Conservation (phyloP, 192 early-diverging fungal genomes). For the Globomyces pollinis-pini region DNA sequence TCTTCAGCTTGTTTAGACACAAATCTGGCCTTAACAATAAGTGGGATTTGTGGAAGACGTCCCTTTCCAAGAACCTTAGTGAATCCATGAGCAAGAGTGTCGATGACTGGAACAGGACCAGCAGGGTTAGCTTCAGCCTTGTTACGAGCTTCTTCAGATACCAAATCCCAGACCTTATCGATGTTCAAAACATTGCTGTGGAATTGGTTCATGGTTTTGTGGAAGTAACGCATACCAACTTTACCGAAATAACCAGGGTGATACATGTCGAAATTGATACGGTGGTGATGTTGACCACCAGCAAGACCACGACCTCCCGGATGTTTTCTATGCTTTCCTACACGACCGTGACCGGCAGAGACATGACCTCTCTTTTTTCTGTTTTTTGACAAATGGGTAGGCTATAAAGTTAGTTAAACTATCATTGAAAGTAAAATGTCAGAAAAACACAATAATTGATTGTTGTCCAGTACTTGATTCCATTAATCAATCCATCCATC, state of each 20-base stretch:
- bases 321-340: conserved; percentile 99
- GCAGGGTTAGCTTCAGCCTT: conserved; percentile 70
- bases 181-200: conserved; percentile 87
- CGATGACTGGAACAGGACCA: conserved; percentile 89
- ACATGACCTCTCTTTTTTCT: conserved; percentile 99
- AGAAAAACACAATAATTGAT: neutral
- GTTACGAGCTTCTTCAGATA: conserved; percentile 74
- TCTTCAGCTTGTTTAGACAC: conserved; percentile 90
- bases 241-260: conserved; percentile 99
- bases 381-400: conserved; percentile 77
- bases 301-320: conserved; percentile 99
- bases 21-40: conserved; percentile 92
- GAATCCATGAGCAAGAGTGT: conserved; percentile 68
- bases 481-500: too few relatives aligned
- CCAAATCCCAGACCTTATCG: conserved; percentile 89
- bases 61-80: conserved; percentile 97
- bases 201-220: conserved; percentile 84
- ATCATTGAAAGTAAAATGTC: neutral
- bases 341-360: conserved; percentile 99
- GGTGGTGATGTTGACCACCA: conserved; percentile 99
- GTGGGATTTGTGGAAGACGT: conserved; percentile 74
- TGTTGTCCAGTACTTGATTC: neutral
- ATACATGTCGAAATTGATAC: conserved; percentile 99
- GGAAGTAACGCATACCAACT: conserved; percentile 99
- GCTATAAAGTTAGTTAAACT: conserved; percentile 30